Percentiles rank a stretch among this genome's conserved stretches.
These are phyloP conservation scores for Pythium rhizo-oryzae DNA, from an alignment of 352 stramenopile genomes.

Conservation along the genomic window DNA sequence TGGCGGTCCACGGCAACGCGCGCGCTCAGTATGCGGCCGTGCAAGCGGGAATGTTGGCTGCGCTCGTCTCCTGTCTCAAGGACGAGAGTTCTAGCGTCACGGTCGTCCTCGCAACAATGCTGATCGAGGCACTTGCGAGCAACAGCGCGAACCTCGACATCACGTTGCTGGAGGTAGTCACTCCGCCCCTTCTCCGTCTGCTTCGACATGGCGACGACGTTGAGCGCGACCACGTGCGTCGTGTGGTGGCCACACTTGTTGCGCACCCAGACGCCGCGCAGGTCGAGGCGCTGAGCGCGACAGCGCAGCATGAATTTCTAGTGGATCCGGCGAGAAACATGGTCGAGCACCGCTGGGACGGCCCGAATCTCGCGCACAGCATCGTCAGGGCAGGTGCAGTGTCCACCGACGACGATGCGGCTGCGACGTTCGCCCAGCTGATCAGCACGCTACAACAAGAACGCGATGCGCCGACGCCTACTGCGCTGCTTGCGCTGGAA, in stretches of 20 bases:
- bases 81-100: not conserved
- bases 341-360: not conserved
- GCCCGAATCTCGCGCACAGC: not conserved
- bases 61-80: not conserved
- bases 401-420: too few species aligned
- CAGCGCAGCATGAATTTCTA: not conserved
- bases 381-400: not conserved
- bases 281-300: too few species aligned
- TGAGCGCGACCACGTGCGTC: not conserved
- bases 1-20: not conserved
- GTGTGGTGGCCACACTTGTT: not conserved
- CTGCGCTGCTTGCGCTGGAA: not conserved
- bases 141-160: not conserved
- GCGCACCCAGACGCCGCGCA: not conserved
- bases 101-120: not conserved
- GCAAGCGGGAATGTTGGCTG: not conserved
- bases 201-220: not conserved
- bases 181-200: not conserved
- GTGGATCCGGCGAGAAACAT: too few species aligned
- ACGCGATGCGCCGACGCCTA: too few species aligned
- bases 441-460: not conserved
- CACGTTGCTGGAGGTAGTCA: not conserved
- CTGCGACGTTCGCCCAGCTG: too few species aligned
- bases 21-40: not conserved
- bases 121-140: not conserved